Evolutionary conservation across 2,329 filamentous ascomycete species (phyloP), one percentile per base, ranked within the genome.

Genomic region (Aureobasidium mangrovei): DNA sequence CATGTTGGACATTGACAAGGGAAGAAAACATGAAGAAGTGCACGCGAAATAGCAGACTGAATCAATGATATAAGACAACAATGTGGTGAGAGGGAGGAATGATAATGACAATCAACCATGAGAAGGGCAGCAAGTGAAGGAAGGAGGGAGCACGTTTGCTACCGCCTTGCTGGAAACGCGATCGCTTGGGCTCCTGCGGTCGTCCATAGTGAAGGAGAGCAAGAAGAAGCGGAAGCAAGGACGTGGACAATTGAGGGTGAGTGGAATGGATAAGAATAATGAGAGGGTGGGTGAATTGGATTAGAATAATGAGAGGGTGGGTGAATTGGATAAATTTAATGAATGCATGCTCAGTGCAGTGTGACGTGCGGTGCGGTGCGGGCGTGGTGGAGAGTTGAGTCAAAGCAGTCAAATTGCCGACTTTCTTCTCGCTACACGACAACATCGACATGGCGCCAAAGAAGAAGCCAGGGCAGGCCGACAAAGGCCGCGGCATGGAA

Each of bases 401-500:
- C 9, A 12, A 26, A 27, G 18, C 7, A 35, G 29, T 10, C 40
- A 38, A 53, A 43, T 43, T 53, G 32, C 43, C 40, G 49, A 38
- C 49, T 43, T 35, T 18, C 40, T 31, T 38, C 40, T 31, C n/a
- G 7, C 2, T 18, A 28, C 40, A 40, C 40, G n/a, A 38, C 32
- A 24, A 43, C 7, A 38, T 18, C 29, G 47, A 59, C 31, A 77
- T 78, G 75, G 67, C 74, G 35, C 74, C 75, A 2, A 78, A 77
- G 62, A 72, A 73, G 57, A 77, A 74, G 60, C 68, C 65, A 49
- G 58, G 60, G 12, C 62, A 58, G 38, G 62, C 59, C 26, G 66
- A 71, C 53, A 69, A 72, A 52, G 63, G 65, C 51, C 73, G 74
- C 54, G 56, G 58, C 41, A 69, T 69, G 33, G 76, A 82, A 39